These are phyloP conservation scores for Syncephalis fuscata DNA, from an alignment of 371 early-diverging fungal species.

Conservation along the genomic window DNA sequence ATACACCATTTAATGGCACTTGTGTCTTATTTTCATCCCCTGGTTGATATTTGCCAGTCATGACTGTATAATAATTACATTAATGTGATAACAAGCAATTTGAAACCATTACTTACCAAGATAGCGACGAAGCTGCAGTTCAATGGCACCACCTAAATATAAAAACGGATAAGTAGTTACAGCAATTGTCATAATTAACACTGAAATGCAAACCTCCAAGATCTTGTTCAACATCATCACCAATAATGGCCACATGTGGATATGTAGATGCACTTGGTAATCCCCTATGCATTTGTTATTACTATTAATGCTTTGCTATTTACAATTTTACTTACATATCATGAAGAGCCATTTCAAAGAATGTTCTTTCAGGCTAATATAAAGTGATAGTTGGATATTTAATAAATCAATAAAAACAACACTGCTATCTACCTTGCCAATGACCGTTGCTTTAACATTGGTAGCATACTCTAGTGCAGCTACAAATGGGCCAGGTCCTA, in stretches of 20 bases:
- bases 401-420: neutral
- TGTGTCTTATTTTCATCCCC: constrained; percentile 35
- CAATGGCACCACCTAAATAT: constrained; percentile 31
- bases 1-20: too few species aligned
- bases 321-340: constrained; percentile 25
- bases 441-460: constrained; percentile 38
- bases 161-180: neutral
- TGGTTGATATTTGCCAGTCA: constrained; percentile 66
- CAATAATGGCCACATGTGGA: constrained; percentile 50
- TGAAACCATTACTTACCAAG: constrained; percentile 21
- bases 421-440: constrained; percentile 46
- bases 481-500: constrained; percentile 82
- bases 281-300: neutral
- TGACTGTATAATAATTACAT: constrained; percentile 17
- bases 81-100: neutral
- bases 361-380: constrained; percentile 34
- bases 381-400: neutral
- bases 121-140: constrained; percentile 44
- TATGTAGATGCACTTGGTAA: neutral
- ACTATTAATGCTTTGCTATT: constrained; percentile 8
- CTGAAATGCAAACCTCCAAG: too few species aligned
- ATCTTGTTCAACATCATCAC: constrained; percentile 70
- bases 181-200: neutral
- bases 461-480: constrained; percentile 64
- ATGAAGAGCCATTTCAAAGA: constrained; percentile 54